Evolutionary conservation across 2,329 filamentous ascomycete species (phyloP).

Genomic region (Calonectria henricotiae): DNA sequence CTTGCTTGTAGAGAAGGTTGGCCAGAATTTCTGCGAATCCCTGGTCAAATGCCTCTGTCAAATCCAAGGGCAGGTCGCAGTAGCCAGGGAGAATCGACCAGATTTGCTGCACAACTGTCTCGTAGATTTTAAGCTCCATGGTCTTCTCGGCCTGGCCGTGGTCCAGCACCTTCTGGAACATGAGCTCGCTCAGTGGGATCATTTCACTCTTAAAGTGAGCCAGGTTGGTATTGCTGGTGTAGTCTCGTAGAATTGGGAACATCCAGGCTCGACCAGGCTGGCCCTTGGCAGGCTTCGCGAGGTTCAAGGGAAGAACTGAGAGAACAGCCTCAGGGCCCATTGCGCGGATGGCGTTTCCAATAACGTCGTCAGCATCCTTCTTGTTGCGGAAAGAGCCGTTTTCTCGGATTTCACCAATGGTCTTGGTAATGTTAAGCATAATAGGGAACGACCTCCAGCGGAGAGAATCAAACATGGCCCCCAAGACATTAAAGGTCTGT

Average conservation of each 20-base stretch:
- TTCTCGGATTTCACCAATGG: constrained; percentile 87
- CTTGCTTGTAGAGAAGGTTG: constrained; percentile 93
- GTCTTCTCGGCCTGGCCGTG: constrained; percentile 89
- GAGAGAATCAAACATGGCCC: constrained; percentile 88
- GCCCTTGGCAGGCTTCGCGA: constrained; percentile 82
- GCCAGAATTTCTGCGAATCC: constrained; percentile 90
- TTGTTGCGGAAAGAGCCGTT: constrained; percentile 94
- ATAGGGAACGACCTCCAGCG: constrained; percentile 89
- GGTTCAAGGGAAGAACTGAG: constrained; percentile 87
- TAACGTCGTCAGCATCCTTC: constrained; percentile 92
- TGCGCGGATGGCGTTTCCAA: constrained; percentile 88
- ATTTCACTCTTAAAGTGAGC: constrained; percentile 89
- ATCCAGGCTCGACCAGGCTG: constrained; percentile 94
- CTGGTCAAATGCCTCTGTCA: constrained; percentile 85
- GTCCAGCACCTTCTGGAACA: constrained; percentile 91
- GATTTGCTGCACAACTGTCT: constrained; percentile 94
- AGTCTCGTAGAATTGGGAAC: constrained; percentile 90
- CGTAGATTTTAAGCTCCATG: constrained; percentile 97
- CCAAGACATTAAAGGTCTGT: constrained; percentile 92
- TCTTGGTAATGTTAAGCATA: constrained; percentile 82
- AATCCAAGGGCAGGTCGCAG: constrained; percentile 91
- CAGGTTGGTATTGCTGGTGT: constrained; percentile 89
- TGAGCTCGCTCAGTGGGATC: constrained; percentile 88
- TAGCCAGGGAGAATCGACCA: constrained; percentile 96
- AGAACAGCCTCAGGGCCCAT: constrained; percentile 93